These are phyloP conservation scores for Fusarium caatingaense DNA, from an alignment of 2,329 filamentous ascomycete species.

Conservation along the genomic window DNA sequence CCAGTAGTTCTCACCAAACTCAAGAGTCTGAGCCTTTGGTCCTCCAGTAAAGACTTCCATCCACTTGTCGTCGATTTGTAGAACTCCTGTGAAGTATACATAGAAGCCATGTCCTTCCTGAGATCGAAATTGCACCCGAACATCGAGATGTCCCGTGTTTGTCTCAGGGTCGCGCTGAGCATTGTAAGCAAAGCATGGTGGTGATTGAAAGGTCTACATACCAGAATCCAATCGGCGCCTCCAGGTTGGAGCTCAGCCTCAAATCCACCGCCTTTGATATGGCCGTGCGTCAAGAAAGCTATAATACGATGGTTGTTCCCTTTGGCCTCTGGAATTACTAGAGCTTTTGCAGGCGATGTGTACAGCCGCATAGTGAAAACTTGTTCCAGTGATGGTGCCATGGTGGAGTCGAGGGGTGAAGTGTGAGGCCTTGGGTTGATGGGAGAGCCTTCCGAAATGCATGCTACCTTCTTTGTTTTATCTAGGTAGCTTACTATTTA, in stretches of 20 bases:
- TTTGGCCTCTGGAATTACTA: constrained; percentile 5
- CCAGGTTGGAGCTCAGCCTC: constrained; percentile 8
- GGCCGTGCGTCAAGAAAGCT: constrained; percentile 2
- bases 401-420: fast-evolving
- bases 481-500: fast-evolving
- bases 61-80: constrained; percentile 15
- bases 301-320: constrained; percentile 5
- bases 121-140: not conserved
- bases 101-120: not conserved
- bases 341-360: not conserved
- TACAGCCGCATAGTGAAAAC: constrained; percentile 9
- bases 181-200: not conserved
- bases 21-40: not conserved
- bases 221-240: constrained; percentile 12
- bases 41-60: constrained; percentile 12
- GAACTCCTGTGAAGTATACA: not conserved
- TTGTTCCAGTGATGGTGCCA: constrained; percentile 1
- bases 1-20: constrained; percentile 17
- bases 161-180: constrained; percentile 3
- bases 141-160: constrained; percentile 11
- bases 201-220: not conserved
- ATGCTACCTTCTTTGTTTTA: not conserved
- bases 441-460: fast-evolving
- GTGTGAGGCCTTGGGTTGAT: not conserved
- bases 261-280: not conserved